Conservation (phyloP, 1,284 basidiomycete species). For the Trametes hirsuta region DNA sequence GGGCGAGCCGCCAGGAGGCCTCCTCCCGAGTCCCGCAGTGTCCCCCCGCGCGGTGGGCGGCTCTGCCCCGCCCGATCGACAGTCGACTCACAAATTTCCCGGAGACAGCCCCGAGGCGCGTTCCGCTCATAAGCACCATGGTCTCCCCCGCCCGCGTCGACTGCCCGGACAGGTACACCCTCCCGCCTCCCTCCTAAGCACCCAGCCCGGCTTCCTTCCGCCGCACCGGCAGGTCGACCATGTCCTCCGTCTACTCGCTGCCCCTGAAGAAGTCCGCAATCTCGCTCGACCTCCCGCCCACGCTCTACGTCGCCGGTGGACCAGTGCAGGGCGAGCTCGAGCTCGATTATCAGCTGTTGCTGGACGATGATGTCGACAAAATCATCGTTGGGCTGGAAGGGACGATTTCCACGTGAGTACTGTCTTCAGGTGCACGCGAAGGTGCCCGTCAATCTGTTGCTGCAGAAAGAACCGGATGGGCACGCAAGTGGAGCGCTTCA, state of each 20-base stretch:
- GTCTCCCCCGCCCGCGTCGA: not conserved
- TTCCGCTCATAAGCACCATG: not conserved
- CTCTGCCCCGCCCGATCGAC: not conserved
- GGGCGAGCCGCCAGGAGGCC: not conserved
- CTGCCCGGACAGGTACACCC: constrained; percentile 6
- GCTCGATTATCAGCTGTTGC: constrained; percentile 11
- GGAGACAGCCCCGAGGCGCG: not conserved
- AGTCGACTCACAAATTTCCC: not conserved
- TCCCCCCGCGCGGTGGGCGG: not conserved
- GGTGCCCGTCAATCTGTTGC: too few relatives aligned
- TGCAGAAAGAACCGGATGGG: constrained; percentile 15
- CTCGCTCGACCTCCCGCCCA: constrained; percentile 13
- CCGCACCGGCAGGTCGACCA: constrained; percentile 4
- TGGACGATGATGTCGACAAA: constrained; percentile 18
- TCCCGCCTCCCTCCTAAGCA: not conserved
- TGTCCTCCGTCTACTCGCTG: constrained; percentile 11
- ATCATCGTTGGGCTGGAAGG: constrained; percentile 15
- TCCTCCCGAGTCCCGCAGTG: not conserved
- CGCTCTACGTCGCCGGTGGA: constrained; percentile 14
- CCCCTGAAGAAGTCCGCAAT: constrained; percentile 13
- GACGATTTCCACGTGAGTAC: constrained; percentile 13
- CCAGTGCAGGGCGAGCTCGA: constrained; percentile 15
- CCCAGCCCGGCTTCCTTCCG: not conserved
- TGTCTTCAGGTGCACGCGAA: not conserved
- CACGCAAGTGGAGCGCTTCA: constrained; percentile 3